Evolutionary conservation across 768 basidiomycete species (phyloP), one percentile per base, ranked within the genome.

Genomic region (Pleurotus ostreatus): DNA sequence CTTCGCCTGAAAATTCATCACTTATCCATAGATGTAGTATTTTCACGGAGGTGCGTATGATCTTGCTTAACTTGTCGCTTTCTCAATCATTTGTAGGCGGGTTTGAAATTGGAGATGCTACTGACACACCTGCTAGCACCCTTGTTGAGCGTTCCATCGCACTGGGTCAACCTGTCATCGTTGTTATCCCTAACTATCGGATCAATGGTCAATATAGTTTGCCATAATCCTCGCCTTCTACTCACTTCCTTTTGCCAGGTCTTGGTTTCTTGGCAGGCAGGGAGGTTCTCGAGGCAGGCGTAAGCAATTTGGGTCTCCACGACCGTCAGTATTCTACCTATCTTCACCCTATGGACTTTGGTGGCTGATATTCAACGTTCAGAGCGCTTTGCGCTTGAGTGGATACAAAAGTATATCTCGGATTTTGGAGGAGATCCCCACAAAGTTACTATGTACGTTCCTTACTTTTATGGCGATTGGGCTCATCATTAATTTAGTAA

Each of bases 331-430:
- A 2, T 9, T 25, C 41, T 4, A 54, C 40, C 5, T 61, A 34
- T 38, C 0, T 46, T 3, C 12, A 23, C 41, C 43, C 3, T 4
- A 39, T 46, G 11, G 38, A 5, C 8, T 52, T 18, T 6, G 26
- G 26, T 9, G 20, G 26, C 9, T 46, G 4, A 1, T 7, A 5
- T 30, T 13, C 16, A 30, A 30, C 9, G 38, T 26, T 22, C 41
- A 82, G 74, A 76, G 59, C 68, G 74, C 22, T 68, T 75, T 18
- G 81, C 78, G 2, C 61, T 85, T 11, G 62, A 74, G 57, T 85
- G 83, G 83, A 73, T 84, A 1, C 77, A 82, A 55, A 67, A 77
- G 49, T 70, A 84, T 62, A 80, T 84, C 55, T 59, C 61, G 38
- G 63, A 71, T 0, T 85, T 84, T 53, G 82, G 83, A 2, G 83